Evolutionary conservation across 805 yeast species (phyloP).

Genomic region (Dipodascopsis uninucleata): DNA sequence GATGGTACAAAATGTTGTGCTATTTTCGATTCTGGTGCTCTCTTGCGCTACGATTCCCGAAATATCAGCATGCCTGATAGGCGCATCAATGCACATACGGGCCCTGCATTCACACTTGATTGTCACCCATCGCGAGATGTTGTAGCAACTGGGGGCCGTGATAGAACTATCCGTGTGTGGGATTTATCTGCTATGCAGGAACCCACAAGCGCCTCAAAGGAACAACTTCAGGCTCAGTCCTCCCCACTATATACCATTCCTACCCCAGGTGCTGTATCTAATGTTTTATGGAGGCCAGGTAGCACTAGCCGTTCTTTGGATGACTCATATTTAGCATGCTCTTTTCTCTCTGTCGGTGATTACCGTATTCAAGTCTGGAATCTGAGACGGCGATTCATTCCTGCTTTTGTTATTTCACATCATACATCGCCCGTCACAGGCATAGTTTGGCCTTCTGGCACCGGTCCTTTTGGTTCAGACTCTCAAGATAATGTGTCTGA

Average conservation of each 20-base stretch:
- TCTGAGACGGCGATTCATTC: constrained; percentile 66
- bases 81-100: constrained; percentile 81
- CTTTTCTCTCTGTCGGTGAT: constrained; percentile 65
- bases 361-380: constrained; percentile 64
- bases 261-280: constrained; percentile 75
- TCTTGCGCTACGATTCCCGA: constrained; percentile 85
- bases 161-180: constrained; percentile 77
- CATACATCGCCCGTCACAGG: constrained; percentile 55
- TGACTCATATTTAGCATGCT: constrained; percentile 68
- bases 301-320: constrained; percentile 40
- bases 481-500: not conserved
- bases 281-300: constrained; percentile 61
- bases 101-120: constrained; percentile 82
- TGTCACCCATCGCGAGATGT: constrained; percentile 85
- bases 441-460: constrained; percentile 49
- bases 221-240: constrained; percentile 1
- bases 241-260: constrained; percentile 74
- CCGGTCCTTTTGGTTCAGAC: constrained; percentile 14
- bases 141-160: constrained; percentile 89
- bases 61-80: constrained; percentile 57
- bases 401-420: constrained; percentile 50
- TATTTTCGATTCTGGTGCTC: constrained; percentile 83
- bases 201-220: constrained; percentile 25
- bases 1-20: constrained; percentile 60
- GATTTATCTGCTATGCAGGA: constrained; percentile 45